These are phyloP conservation scores for Metschnikowia amazonensis DNA, from an alignment of 805 yeast genomes.

Conservation along the genomic window DNA sequence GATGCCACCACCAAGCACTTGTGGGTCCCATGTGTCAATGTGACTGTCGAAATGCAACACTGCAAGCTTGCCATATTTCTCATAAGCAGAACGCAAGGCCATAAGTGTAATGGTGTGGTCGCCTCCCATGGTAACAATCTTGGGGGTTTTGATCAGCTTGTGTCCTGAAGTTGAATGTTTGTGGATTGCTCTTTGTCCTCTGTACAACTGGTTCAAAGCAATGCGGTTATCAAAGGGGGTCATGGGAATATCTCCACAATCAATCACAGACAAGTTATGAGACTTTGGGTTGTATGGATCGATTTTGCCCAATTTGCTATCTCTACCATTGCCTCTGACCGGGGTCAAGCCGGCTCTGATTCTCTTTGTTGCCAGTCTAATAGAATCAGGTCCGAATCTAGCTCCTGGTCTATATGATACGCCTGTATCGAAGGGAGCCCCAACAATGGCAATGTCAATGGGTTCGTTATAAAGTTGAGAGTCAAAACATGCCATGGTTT, in stretches of 20 bases:
- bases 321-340: conserved; percentile 19
- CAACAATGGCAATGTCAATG: conserved; percentile 53
- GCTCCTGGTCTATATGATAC: conserved; percentile 56
- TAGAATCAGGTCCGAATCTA: conserved; percentile 55
- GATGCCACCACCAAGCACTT: conserved; percentile 58
- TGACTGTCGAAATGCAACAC: conserved; percentile 68
- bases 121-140: conserved; percentile 55
- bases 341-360: conserved; percentile 42
- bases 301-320: conserved; percentile 34
- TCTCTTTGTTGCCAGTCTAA: conserved; percentile 46
- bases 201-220: conserved; percentile 60
- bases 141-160: conserved; percentile 27
- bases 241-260: conserved; percentile 68
- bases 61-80: conserved; percentile 43
- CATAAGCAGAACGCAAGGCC: conserved; percentile 49
- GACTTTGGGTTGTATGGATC: conserved; percentile 50
- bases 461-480: conserved; percentile 19
- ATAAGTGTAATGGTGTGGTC: conserved; percentile 57
- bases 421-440: conserved; percentile 59
- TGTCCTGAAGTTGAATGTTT: conserved; percentile 23
- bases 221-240: conserved; percentile 64
- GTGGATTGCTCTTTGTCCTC: conserved; percentile 50
- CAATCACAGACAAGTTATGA: conserved; percentile 39
- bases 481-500: conserved; percentile 46
- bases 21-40: conserved; percentile 68